Evolutionary conservation across 2,329 filamentous ascomycete genomes (phyloP), one percentile per base, ranked within the genome.

Genomic region (Aspergillus nomiae): DNA sequence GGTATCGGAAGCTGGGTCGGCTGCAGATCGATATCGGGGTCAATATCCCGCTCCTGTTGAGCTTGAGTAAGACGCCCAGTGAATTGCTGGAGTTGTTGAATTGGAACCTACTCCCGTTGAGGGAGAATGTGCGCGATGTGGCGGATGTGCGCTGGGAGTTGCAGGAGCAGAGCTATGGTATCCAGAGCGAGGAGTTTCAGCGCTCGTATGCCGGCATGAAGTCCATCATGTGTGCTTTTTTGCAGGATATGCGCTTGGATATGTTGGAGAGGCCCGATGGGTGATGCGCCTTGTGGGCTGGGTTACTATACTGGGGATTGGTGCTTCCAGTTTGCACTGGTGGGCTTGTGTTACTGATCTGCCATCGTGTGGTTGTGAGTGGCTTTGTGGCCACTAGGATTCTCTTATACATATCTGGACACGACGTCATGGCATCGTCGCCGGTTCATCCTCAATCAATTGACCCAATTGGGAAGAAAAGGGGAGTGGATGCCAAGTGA

Each of bases 161-260:
- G 36, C 45, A 48, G 9, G 63, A 64, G 60, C 60, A 64, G 38
- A 64, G 63, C 30, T 64, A 64, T 50, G 63, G 63, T 9, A 62
- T 64, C 19, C 56, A 63, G 43, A 63, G 60, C 38, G 21, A 26
- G 36, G 63, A 64, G 53, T 64, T 64, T 36, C 41, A 32, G 21
- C 38, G 55, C 4, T 59, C 63, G 1, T 64, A 63, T 41, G 56
- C 43, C 1, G 53, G 34, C 24, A 34, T 64, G 21, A 55, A 36
- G 53, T 50, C 46, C 8, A 58, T 60, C 4, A 63, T 63, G 61
- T 51, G 57, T 53, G 43, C 51, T 8, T 64, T 57, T 56, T 34
- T 64, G 36, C 50, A 58, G 30, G 57, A 58, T 28, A 64, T 64
- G 63, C 54, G 63, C 30, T 26, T 53, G 36, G 63, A 64, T 14